phyloP scores from a whole-genome alignment of 768 basidiomycete genomes.

The Amanita polypyramis region DNA sequence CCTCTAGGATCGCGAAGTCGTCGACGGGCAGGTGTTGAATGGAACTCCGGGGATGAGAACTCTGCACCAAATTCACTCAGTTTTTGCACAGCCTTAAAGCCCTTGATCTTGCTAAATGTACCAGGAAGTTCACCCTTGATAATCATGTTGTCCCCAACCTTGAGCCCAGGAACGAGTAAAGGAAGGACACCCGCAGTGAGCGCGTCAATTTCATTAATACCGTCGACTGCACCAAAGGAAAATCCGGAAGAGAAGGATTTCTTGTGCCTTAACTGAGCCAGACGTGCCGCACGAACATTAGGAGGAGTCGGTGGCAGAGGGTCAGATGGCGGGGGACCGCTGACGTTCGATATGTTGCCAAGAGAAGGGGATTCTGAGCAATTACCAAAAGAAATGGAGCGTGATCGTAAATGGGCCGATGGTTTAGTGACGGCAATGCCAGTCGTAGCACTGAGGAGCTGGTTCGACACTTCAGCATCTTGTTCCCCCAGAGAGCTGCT shows the following conservation, averaged over 20 bases:
- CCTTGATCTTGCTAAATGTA: too few relatives aligned
- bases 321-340: constrained; percentile 50
- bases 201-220: constrained; percentile 59
- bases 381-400: constrained; percentile 44
- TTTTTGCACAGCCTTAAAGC: too few relatives aligned
- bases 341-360: constrained; percentile 24
- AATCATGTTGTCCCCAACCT: too few relatives aligned
- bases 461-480: constrained; percentile 21
- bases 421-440: constrained; percentile 23
- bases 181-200: constrained; percentile 49
- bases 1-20: too few relatives aligned
- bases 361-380: too few relatives aligned
- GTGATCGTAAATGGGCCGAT: constrained; percentile 45
- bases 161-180: too few relatives aligned
- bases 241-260: constrained; percentile 58
- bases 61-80: too few relatives aligned
- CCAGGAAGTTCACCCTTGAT: too few relatives aligned
- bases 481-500: constrained; percentile 30
- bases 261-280: constrained; percentile 45
- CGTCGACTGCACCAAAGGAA: constrained; percentile 46
- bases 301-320: constrained; percentile 73
- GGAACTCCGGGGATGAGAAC: too few relatives aligned
- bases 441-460: constrained; percentile 25
- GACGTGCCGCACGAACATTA: constrained; percentile 45
- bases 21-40: too few relatives aligned